A percentile compares a stretch with the other conserved stretches of the same genome.
These are phyloP conservation scores for Amphirosellinia nigrospora DNA, from an alignment of 495 filamentous ascomycete species.

Conservation along the genomic window DNA sequence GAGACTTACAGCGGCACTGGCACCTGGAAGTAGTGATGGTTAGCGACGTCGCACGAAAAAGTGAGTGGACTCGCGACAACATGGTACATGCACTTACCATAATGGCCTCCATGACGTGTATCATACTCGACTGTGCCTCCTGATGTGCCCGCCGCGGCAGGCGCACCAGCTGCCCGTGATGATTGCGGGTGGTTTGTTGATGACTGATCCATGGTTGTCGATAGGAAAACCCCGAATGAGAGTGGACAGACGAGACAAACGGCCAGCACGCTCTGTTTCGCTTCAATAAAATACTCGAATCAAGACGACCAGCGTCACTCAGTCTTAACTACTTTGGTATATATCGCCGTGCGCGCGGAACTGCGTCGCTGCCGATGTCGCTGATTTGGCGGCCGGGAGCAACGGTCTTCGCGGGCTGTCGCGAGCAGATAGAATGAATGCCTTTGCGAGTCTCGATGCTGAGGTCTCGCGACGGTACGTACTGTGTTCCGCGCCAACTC, in stretches of 20 bases:
- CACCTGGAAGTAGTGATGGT: slow-evolving; percentile 61
- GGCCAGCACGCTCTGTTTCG: not conserved
- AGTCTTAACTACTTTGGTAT: slow-evolving; percentile 1
- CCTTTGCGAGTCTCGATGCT: not conserved
- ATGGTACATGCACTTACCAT: slow-evolving; percentile 66
- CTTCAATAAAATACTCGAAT: slow-evolving; percentile 7
- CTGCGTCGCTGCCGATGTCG: slow-evolving; percentile 17
- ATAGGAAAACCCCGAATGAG: not conserved
- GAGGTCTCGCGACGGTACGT: slow-evolving; percentile 22
- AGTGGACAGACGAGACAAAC: slow-evolving; percentile 11
- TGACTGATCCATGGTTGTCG: slow-evolving; percentile 61
- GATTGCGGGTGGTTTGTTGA: slow-evolving; percentile 58
- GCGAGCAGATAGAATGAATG: slow-evolving; percentile 7
- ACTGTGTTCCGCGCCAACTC: slow-evolving; percentile 7
- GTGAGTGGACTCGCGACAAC: slow-evolving; percentile 35
- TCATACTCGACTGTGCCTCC: slow-evolving; percentile 76
- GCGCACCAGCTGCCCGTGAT: slow-evolving; percentile 54
- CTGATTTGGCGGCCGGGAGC: slow-evolving; percentile 9
- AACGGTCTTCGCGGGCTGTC: slow-evolving; percentile 15
- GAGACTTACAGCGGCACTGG: slow-evolving; percentile 76
- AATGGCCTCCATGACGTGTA: slow-evolving; percentile 81
- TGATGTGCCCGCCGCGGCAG: slow-evolving; percentile 27
- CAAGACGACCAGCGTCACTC: slow-evolving; percentile 20
- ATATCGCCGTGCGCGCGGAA: slow-evolving; percentile 2
- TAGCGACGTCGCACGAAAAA: slow-evolving; percentile 45